Conservation (phyloP, 2,329 filamentous ascomycete species). For the Dactylonectria macrodidyma region DNA sequence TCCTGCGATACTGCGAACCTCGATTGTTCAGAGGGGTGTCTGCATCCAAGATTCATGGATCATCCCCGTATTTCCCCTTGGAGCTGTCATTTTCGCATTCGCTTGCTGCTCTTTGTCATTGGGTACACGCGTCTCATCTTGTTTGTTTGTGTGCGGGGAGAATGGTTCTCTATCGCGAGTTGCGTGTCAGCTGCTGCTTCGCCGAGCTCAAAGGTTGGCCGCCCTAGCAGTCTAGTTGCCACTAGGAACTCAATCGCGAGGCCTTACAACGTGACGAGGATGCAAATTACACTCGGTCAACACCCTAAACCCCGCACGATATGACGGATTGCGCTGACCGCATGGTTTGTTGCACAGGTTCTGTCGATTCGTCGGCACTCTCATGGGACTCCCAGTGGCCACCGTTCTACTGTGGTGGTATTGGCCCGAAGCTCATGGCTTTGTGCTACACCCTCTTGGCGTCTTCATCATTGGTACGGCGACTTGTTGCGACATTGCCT, state of each 20-base stretch:
- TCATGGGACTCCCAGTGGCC: slow-evolving; percentile 57
- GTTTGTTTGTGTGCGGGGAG: slow-evolving; percentile 7
- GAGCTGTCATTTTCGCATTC: slow-evolving; percentile 12
- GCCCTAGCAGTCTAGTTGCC: slow-evolving; percentile 2
- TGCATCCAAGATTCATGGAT: slow-evolving; percentile 19
- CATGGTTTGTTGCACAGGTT: slow-evolving; percentile 52
- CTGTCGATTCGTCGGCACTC: slow-evolving; percentile 59
- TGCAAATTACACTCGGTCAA: slow-evolving; percentile 14
- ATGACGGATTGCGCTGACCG: slow-evolving; percentile 31
- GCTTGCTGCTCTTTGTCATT: slow-evolving; percentile 17
- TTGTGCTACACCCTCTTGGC: slow-evolving; percentile 59
- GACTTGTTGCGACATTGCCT: slow-evolving; percentile 59
- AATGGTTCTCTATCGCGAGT: slow-evolving; percentile 28
- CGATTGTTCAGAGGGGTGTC: slow-evolving; percentile 33
- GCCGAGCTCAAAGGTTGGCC: slow-evolving; percentile 17
- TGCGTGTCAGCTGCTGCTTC: slow-evolving; percentile 30
- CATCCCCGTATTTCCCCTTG: not conserved
- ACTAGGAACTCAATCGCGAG: slow-evolving; percentile 8
- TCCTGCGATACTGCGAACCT: slow-evolving; percentile 16
- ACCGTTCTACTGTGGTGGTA: slow-evolving; percentile 62
- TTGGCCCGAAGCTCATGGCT: slow-evolving; percentile 67
- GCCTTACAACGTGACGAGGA: slow-evolving; percentile 8
- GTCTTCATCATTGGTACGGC: slow-evolving; percentile 59
- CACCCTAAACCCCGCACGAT: slow-evolving; percentile 9
- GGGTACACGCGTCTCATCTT: slow-evolving; percentile 20